These are phyloP conservation scores for Nannizzia gypsea DNA, from an alignment of 2,329 filamentous ascomycete genomes.

Conservation along the genomic window DNA sequence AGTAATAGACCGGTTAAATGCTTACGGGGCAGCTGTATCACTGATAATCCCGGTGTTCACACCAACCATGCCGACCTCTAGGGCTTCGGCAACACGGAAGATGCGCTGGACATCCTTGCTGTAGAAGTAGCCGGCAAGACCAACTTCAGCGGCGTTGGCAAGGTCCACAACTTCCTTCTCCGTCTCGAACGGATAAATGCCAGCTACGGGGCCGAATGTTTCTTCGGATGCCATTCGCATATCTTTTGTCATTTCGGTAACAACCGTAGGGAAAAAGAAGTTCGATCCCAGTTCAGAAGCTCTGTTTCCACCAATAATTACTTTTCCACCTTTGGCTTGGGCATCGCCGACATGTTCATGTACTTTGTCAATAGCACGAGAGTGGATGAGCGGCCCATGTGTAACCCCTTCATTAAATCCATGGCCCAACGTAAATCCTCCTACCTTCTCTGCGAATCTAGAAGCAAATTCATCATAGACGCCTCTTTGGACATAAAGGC, in stretches of 20 bases:
- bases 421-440: conserved; percentile 36
- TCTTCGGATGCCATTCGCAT: conserved; percentile 83
- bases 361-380: conserved; percentile 67
- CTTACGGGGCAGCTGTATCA: conserved; percentile 41
- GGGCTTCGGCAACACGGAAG: conserved; percentile 49
- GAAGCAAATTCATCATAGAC: conserved; percentile 44
- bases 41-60: conserved; percentile 61
- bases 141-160: conserved; percentile 74
- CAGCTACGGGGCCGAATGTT: conserved; percentile 90
- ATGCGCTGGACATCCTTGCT: conserved; percentile 48
- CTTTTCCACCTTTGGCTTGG: conserved; percentile 59
- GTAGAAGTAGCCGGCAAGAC: conserved; percentile 91
- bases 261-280: conserved; percentile 83
- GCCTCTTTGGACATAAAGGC: conserved; percentile 42
- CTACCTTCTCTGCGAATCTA: conserved; percentile 44
- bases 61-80: conserved; percentile 41
- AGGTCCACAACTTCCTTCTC: conserved; percentile 78
- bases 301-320: conserved; percentile 63
- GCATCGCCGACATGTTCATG: conserved; percentile 71
- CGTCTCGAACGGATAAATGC: conserved; percentile 74
- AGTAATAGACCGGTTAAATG: conserved; percentile 9
- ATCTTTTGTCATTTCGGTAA: conserved; percentile 70
- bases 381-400: conserved; percentile 53
- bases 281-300: conserved; percentile 64
- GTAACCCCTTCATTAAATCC: conserved; percentile 37